Evolutionary conservation across 192 early-diverging fungal genomes (phyloP).

Genomic region (Podochytrium sp.): DNA sequence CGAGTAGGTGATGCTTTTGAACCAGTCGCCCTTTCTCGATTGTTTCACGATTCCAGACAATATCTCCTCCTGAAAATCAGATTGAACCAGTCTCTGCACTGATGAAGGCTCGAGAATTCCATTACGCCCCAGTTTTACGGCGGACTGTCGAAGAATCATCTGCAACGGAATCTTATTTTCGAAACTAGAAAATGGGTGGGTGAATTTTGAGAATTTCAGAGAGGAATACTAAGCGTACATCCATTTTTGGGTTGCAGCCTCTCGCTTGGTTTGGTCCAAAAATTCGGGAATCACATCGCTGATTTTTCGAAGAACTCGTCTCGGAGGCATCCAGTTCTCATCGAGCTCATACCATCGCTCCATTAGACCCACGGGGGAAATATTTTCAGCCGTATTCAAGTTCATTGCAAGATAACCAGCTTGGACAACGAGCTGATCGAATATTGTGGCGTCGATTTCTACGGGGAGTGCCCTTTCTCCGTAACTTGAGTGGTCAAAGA

Average conservation of each 20-base stretch:
- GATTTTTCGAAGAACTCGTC: neutral
- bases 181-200: neutral
- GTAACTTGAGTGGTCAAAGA: constrained; percentile 10
- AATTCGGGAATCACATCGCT: neutral
- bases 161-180: neutral
- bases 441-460: constrained; percentile 25
- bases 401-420: neutral
- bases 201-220: neutral
- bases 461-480: constrained; percentile 1
- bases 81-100: constrained; percentile 28
- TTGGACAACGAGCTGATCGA: constrained; percentile 5
- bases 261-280: neutral
- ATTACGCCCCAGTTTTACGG: constrained; percentile 20
- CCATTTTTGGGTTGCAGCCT: neutral
- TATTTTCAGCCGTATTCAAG: neutral
- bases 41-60: constrained; percentile 22
- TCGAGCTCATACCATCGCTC: constrained; percentile 24
- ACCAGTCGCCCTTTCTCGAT: constrained; percentile 18
- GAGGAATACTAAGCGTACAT: constrained; percentile 1
- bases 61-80: constrained; percentile 28
- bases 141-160: neutral
- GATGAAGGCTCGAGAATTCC: constrained; percentile 17
- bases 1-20: neutral
- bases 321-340: constrained; percentile 9
- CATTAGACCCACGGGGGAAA: neutral